Evolutionary conservation across 2,329 filamentous ascomycete species (phyloP).

Genomic region (Cercospora brassicicola): DNA sequence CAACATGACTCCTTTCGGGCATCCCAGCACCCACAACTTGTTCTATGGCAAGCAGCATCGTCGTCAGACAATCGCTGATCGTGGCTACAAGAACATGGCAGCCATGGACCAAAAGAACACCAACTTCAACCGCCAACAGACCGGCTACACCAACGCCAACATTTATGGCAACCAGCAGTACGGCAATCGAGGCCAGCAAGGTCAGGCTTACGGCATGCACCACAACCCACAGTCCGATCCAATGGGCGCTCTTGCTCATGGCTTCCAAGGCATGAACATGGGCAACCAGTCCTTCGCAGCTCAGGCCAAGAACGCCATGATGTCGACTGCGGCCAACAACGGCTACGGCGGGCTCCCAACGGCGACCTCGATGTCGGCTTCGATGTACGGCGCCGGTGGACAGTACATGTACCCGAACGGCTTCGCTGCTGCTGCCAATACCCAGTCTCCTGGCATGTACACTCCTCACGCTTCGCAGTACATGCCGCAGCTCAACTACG

Average conservation of each 20-base stretch:
- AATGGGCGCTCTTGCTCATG: constrained; percentile 42
- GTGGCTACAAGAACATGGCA: constrained; percentile 33
- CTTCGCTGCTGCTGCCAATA: constrained; percentile 32
- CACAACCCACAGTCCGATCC: constrained; percentile 34
- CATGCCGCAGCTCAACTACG: constrained; percentile 47
- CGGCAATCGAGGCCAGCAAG: constrained; percentile 32
- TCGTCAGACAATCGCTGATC: constrained; percentile 26
- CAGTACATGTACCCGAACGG: constrained; percentile 39
- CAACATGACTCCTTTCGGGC: constrained; percentile 22
- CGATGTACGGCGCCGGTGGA: constrained; percentile 35
- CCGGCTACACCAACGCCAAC: constrained; percentile 35
- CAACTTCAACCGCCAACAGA: constrained; percentile 35
- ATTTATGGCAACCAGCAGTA: constrained; percentile 37
- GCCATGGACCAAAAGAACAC: constrained; percentile 39
- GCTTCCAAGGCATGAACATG: constrained; percentile 45
- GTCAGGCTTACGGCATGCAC: constrained; percentile 40
- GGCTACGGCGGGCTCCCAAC: constrained; percentile 35
- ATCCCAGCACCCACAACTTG: constrained; percentile 20
- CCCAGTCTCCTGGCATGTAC: constrained; percentile 47
- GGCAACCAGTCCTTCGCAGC: constrained; percentile 38
- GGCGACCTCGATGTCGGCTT: constrained; percentile 33
- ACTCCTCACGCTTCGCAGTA: constrained; percentile 45
- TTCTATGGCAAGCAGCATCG: constrained; percentile 25
- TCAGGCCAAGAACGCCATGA: constrained; percentile 40
- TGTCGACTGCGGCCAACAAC: constrained; percentile 32